Conservation (phyloP, 176 grass and related monocot genomes). For the Alopecurus myosuroides region DNA sequence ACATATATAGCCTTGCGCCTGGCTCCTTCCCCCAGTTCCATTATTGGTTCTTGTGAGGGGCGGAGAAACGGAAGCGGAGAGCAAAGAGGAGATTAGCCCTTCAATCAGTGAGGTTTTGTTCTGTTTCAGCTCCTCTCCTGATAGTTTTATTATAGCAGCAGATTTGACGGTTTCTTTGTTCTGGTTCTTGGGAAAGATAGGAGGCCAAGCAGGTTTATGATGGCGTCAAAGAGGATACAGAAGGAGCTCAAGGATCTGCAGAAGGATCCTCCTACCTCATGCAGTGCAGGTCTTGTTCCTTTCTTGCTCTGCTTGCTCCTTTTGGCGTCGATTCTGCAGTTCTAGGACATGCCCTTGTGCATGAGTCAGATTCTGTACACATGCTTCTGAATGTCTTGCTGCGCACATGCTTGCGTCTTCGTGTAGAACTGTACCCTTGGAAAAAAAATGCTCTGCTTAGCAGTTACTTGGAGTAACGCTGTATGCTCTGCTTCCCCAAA, state of each 20-base stretch:
- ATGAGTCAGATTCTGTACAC: slow-evolving; percentile 18
- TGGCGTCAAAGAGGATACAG: slow-evolving; percentile 85
- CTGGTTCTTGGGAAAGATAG: background rate
- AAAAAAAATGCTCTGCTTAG: background rate
- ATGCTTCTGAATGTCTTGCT: slow-evolving; percentile 21
- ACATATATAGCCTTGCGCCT: slow-evolving; percentile 35
- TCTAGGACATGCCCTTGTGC: background rate
- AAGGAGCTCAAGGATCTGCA: slow-evolving; percentile 91
- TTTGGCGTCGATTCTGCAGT: slow-evolving; percentile 3
- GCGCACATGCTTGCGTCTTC: background rate
- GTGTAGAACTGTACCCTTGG: background rate
- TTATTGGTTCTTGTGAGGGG: slow-evolving; percentile 37
- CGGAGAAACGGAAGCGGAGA: background rate
- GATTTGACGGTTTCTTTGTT: slow-evolving; percentile 19
- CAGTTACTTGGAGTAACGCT: background rate
- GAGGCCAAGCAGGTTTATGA: background rate
- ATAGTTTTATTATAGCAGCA: background rate
- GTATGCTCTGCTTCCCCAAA: background rate
- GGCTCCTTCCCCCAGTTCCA: slow-evolving; percentile 19
- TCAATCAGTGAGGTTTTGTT: slow-evolving; percentile 10
- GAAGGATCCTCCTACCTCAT: slow-evolving; percentile 77
- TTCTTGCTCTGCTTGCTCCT: background rate
- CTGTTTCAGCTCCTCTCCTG: background rate
- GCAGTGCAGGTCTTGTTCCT: slow-evolving; percentile 61
- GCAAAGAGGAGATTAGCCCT: background rate